Conservation (phyloP, 768 basidiomycete species). For the Phylloporus scabripes region DNA sequence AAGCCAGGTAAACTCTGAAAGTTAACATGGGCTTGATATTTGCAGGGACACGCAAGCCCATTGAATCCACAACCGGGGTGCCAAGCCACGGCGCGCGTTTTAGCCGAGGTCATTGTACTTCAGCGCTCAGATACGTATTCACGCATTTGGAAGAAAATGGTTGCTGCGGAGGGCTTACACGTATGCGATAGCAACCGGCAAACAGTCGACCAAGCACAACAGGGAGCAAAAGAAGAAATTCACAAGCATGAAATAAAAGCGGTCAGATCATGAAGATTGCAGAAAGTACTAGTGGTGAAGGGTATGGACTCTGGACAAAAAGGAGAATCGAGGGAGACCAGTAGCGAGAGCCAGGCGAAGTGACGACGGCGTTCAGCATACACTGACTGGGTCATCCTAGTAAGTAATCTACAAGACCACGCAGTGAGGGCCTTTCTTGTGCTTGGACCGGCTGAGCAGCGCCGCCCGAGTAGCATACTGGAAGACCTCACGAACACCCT, state of each 20-base stretch:
- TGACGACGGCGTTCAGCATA: slow-evolving; percentile 20
- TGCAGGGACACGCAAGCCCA: background rate
- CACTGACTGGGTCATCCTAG: slow-evolving; percentile 13
- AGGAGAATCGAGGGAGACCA: slow-evolving; percentile 6
- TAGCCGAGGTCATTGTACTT: too few species aligned
- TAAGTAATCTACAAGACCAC: slow-evolving; percentile 39
- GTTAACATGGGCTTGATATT: too few species aligned
- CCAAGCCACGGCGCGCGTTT: too few species aligned
- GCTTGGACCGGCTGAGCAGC: slow-evolving; percentile 55
- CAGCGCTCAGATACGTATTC: too few species aligned
- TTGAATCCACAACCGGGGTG: too few species aligned
- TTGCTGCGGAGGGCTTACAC: slow-evolving; percentile 14
- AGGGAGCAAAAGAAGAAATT: slow-evolving; percentile 1
- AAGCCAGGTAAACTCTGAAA: too few species aligned
- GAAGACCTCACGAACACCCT: slow-evolving; percentile 98
- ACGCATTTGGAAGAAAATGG: background rate
- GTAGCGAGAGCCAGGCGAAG: slow-evolving; percentile 15
- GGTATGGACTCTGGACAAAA: slow-evolving; percentile 30
- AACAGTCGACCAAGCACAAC: background rate
- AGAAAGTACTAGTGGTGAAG: slow-evolving; percentile 33
- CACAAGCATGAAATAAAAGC: slow-evolving; percentile 19
- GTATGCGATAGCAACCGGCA: slow-evolving; percentile 13
- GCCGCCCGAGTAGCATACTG: slow-evolving; percentile 95
- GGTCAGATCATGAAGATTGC: slow-evolving; percentile 36
- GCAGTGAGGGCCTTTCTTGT: slow-evolving; percentile 39